A percentile compares a stretch with the other conserved stretches of the same genome.
Conservation (phyloP, 78 protist genomes). For the Creolimax fragrantissima region DNA sequence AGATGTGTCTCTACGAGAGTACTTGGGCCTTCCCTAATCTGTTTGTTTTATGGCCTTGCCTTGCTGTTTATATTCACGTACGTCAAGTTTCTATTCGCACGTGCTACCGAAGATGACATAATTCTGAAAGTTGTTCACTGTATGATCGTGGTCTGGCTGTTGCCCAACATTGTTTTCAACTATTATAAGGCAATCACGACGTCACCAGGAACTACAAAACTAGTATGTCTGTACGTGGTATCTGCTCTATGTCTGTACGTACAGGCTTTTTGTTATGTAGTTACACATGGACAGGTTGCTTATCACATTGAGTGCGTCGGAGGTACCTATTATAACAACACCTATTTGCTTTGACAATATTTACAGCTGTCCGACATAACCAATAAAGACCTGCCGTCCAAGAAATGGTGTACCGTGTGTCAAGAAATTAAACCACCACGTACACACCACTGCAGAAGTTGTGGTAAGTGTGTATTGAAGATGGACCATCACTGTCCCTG, state of each 20-base stretch:
- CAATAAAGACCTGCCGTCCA: neutral
- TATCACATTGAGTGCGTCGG: neutral
- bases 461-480: constrained; percentile 32
- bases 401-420: neutral
- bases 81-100: neutral
- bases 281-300: neutral
- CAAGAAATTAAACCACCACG: constrained; percentile 27
- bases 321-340: neutral
- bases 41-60: neutral
- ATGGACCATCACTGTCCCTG: constrained; percentile 60
- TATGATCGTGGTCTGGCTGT: neutral
- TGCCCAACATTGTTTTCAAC: neutral
- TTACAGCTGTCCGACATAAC: neutral
- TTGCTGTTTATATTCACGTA: neutral
- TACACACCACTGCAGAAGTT: constrained; percentile 51
- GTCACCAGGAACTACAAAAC: neutral
- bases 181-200: neutral
- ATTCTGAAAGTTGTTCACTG: neutral
- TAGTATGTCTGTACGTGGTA: neutral
- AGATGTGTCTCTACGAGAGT: neutral
- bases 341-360: neutral
- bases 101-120: neutral
- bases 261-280: neutral
- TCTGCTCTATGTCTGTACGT: neutral
- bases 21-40: neutral